Evolutionary conservation across 2,329 filamentous ascomycete species (phyloP).

Genomic region (Colletotrichum plurivorum): DNA sequence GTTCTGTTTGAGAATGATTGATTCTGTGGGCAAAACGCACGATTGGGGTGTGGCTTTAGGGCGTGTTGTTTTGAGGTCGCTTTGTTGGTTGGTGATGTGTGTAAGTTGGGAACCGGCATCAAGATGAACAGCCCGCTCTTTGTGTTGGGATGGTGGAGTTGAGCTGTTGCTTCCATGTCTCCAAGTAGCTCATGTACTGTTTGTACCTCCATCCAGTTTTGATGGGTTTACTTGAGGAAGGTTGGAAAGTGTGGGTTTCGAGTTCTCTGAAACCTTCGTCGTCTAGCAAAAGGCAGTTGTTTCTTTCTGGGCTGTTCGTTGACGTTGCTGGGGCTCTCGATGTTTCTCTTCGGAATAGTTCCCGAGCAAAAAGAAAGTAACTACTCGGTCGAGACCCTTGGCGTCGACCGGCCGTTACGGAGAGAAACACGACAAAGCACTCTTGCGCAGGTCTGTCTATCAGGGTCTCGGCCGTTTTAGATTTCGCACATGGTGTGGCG

Average conservation of each 20-base stretch:
- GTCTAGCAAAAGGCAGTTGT: slow-evolving; percentile 4
- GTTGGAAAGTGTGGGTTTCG: not conserved
- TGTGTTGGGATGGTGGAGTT: slow-evolving; percentile 9
- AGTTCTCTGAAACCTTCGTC: not conserved
- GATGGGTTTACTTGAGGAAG: not conserved
- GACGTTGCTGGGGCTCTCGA: slow-evolving; percentile 4
- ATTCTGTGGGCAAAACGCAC: slow-evolving; percentile 1
- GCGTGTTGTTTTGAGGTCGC: not conserved
- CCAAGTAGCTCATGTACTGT: no score
- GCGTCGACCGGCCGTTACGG: not conserved
- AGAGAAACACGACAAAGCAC: not conserved
- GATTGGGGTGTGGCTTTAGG: not conserved
- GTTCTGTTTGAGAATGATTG: slow-evolving; percentile 26
- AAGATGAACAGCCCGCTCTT: not conserved
- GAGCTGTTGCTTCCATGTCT: not conserved
- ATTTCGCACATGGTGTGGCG: no score
- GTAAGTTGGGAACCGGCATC: not conserved
- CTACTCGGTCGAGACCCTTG: not conserved
- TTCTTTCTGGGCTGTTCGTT: slow-evolving; percentile 3
- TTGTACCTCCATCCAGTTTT: no score
- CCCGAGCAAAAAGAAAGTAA: not conserved
- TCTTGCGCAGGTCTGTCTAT: not conserved
- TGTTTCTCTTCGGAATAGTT: not conserved
- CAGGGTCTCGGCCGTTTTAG: not conserved
- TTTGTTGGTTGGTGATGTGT: slow-evolving; percentile 11